Base-by-base conservation (phyloP, 148 eudicot genomes). In the Dysphania ambrosioides region DNA sequence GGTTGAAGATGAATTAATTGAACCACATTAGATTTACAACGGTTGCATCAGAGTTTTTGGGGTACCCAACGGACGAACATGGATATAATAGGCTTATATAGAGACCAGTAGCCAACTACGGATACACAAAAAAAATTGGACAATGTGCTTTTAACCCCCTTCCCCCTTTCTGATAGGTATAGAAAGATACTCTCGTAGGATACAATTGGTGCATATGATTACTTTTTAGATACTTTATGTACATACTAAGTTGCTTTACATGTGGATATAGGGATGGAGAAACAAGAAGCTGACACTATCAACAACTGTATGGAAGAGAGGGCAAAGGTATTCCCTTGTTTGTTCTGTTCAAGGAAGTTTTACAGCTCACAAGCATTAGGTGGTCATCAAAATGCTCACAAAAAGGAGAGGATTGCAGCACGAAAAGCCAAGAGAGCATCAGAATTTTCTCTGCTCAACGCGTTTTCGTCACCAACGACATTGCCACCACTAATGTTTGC, bases 371-470 rank as follows among this genome's bases (percentile, higher is more conserved):
- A 95, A 79, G 98, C 98, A 1, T 63, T 95, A 49, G 98, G 98
- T 31, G 98, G 98, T 21, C 98, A 95, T 70, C 99, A 95, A 79
- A 95, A 95, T 69, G 99, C 99, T 8, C 99, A 95, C 88, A 92
- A 92, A 79, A 95, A 89, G 70, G 98, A 95, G 64, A 79, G 98
- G 67, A 83, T 82, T 26, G 93, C 93, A 24, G 96, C 93, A 0
- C 82, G 93, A 74, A 87, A 82, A 75, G 86, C 83, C 66, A 81
- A 81, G 34, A 73, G 83, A 23, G 80, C 78, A 30, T 72, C 83
- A 2, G 73, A 80, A 66, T 76, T 72, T 36, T 66, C 79, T 47
- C 74, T 80, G 24, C 44, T 76, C 66, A 81, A 69, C 27, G 71
- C 77, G 24, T 73, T 72, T 26, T 38, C 83, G 27, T 24, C 81